Percentiles rank a stretch among this genome's conserved stretches.
phyloP scores from a whole-genome alignment of 805 yeast genomes.

The Saturnispora quitensis region DNA sequence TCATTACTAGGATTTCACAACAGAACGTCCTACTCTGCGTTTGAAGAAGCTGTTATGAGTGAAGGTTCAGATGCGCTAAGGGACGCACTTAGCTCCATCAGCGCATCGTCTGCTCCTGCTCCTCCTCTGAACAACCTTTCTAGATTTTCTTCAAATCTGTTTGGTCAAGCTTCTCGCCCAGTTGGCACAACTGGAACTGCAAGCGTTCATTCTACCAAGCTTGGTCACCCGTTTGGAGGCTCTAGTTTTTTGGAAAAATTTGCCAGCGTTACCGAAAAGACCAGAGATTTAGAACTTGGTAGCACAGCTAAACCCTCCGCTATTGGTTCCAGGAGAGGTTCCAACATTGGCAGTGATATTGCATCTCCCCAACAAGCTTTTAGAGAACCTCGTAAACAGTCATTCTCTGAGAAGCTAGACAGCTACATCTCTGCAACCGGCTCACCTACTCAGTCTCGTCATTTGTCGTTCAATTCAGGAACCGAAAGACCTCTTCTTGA shows the following conservation, averaged over 20 bases:
- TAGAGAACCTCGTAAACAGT: constrained; percentile 33
- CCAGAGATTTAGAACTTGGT: constrained; percentile 47
- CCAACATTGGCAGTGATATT: constrained; percentile 31
- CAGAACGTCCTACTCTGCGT: constrained; percentile 7
- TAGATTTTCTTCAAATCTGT: constrained; percentile 30
- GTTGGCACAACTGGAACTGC: constrained; percentile 33
- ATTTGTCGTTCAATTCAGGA: constrained; percentile 24
- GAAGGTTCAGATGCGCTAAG: constrained; percentile 27
- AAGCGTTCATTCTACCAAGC: constrained; percentile 9
- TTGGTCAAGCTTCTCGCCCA: constrained; percentile 52
- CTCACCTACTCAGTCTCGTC: constrained; percentile 24
- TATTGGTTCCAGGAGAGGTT: constrained; percentile 42
- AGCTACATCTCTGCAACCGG: constrained; percentile 32
- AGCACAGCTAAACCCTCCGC: constrained; percentile 20
- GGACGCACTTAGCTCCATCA: constrained; percentile 26
- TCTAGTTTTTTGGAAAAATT: constrained; percentile 53
- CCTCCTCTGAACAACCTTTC: constrained; percentile 16
- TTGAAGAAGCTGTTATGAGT: constrained; percentile 22
- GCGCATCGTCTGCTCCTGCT: constrained; percentile 22
- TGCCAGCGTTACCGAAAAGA: constrained; percentile 57
- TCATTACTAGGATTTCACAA: constrained; percentile 18
- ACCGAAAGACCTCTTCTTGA: constrained; percentile 26
- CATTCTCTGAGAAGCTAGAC: constrained; percentile 56
- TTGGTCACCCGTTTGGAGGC: constrained; percentile 17
- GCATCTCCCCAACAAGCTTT: constrained; percentile 23